phyloP scores from a whole-genome alignment of 257 asterid genomes.

The Solanum acaule region DNA sequence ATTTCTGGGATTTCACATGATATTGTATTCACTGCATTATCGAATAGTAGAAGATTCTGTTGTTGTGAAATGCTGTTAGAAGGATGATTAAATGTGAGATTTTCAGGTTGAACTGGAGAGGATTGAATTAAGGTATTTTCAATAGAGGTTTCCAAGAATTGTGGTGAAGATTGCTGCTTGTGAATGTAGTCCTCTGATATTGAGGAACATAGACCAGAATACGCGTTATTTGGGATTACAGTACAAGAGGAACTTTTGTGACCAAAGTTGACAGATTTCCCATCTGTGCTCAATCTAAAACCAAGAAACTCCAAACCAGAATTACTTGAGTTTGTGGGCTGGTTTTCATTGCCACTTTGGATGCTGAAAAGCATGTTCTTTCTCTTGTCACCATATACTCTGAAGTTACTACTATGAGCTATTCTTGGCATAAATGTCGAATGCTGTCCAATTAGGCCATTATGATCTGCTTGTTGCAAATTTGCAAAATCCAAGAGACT shows the following conservation, averaged over 20 bases:
- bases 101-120: background rate
- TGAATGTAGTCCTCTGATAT: background rate
- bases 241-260: background rate
- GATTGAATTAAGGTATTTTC: conserved; percentile 1
- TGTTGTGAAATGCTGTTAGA: background rate
- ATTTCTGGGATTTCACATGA: background rate
- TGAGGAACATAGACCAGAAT: background rate
- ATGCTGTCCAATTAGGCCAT: background rate
- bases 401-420: conserved; percentile 2
- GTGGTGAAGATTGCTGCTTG: background rate
- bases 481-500: background rate
- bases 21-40: background rate
- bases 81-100: background rate
- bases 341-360: background rate
- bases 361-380: conserved; percentile 23
- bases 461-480: background rate
- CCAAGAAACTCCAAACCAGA: conserved; percentile 29
- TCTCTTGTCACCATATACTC: conserved; percentile 23
- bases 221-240: background rate
- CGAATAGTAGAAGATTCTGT: background rate
- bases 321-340: background rate
- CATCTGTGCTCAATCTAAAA: conserved; percentile 33
- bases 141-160: background rate
- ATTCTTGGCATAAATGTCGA: background rate
- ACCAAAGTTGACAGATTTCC: conserved; percentile 35